Evolutionary conservation across 176 grass and related monocot species (phyloP), one percentile per base, ranked within the genome.

Genomic region (Rhynchospora tenuis): DNA sequence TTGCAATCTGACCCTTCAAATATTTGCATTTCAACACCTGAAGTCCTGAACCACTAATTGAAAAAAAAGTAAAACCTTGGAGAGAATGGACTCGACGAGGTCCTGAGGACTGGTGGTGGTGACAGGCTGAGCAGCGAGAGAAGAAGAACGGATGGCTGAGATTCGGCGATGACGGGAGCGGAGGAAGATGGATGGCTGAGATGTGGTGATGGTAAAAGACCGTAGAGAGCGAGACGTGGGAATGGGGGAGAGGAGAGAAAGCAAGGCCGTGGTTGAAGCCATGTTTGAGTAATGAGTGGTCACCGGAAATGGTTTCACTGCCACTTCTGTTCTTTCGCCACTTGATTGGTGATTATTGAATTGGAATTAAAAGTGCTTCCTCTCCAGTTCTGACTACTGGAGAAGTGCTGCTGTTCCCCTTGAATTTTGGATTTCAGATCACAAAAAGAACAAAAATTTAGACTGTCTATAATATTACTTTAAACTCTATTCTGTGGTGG

Each of bases 31-130:
- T 38, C 5, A 38, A 38, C 33, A n/a, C 33, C 33, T 4, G 33
- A n/a, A n/a, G n/a, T n/a, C 42, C n/a, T 12, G 79, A 89, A 66
- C 26, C 24, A 64, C 22, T 23, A 78, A 27, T 19, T 28, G 74
- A 64, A 6, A 47, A 71, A 68, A n/a, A 42, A 31, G 26, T 59
- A 22, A 13, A 54, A 91, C 96, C 96, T 95, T 91, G 86, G 89
- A 91, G 60, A 98, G 89, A 54, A 98, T 93, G 45, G 93, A 93
- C 17, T 90, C 68, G 63, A 95, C 80, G 63, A 98, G 96, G 79
- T 95, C 86, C 17, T 70, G 15, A 19, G 91, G 93, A 11, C 89
- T 90, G 73, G 83, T 77, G 64, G 83, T 70, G 58, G 87, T 73
- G 12, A 82, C 77, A 1, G 90, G 67, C 61, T 64, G 67, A 1